A percentile compares a stretch with the other conserved stretches of the same genome.
Evolutionary conservation across 768 basidiomycete genomes (phyloP).

Genomic region (Russula sp.): DNA sequence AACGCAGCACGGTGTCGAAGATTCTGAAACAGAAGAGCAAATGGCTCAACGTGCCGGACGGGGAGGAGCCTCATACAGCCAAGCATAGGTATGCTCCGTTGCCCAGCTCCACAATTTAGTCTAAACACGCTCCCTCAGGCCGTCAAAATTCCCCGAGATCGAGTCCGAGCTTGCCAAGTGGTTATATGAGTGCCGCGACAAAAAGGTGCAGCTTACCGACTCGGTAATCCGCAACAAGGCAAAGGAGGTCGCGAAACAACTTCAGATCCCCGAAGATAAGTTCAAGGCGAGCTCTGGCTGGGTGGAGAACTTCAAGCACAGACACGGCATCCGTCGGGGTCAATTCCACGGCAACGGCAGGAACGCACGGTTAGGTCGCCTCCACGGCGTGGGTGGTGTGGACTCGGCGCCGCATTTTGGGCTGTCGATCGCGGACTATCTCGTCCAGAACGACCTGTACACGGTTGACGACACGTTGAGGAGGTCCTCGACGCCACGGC

Average conservation of each 20-base stretch:
- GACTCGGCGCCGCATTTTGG: slow-evolving; percentile 14
- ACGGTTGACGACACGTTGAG: slow-evolving; percentile 17
- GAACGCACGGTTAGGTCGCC: slow-evolving; percentile 20
- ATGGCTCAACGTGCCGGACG: slow-evolving; percentile 65
- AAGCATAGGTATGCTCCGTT: slow-evolving; percentile 52
- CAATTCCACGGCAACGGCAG: slow-evolving; percentile 42
- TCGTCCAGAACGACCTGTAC: slow-evolving; percentile 17
- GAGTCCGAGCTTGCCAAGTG: slow-evolving; percentile 57
- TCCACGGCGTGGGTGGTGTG: background rate
- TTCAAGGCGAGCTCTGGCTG: slow-evolving; percentile 93
- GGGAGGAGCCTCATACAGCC: slow-evolving; percentile 50
- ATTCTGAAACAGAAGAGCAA: slow-evolving; percentile 79
- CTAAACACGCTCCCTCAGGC: slow-evolving; percentile 35
- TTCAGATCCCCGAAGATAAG: slow-evolving; percentile 54
- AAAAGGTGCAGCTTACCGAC: slow-evolving; percentile 52
- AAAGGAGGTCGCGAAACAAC: slow-evolving; percentile 50
- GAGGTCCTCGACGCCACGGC: slow-evolving; percentile 17
- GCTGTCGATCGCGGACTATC: slow-evolving; percentile 18
- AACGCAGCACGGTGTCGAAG: slow-evolving; percentile 91
- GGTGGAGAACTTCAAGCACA: slow-evolving; percentile 88
- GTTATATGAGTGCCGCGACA: slow-evolving; percentile 48
- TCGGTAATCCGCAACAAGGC: slow-evolving; percentile 58
- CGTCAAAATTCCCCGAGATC: slow-evolving; percentile 74
- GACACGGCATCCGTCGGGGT: slow-evolving; percentile 67
- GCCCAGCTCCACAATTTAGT: background rate